Conservation (phyloP, 768 basidiomycete species). For the Nidularia sp. region DNA sequence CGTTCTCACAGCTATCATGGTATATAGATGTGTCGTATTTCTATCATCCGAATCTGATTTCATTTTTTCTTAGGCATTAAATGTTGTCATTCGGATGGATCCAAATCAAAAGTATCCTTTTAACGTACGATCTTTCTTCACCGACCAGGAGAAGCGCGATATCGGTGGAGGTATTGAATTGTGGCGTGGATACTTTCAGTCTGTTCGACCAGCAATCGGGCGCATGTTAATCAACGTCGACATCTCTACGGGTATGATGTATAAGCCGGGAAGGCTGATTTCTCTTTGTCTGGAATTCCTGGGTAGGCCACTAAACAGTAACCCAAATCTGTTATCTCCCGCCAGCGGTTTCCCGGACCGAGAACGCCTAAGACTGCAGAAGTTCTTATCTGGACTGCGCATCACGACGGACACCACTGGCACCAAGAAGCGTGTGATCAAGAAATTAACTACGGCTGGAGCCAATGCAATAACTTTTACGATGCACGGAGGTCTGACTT, state of each 20-base stretch:
- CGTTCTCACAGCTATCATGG: slow-evolving; percentile 60
- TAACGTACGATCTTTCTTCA: slow-evolving; percentile 75
- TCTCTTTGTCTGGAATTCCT: slow-evolving; percentile 56
- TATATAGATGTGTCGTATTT: slow-evolving; percentile 15
- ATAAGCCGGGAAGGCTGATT: slow-evolving; percentile 57
- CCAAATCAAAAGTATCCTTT: slow-evolving; percentile 66
- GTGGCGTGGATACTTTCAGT: slow-evolving; percentile 83
- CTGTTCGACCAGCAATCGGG: slow-evolving; percentile 63
- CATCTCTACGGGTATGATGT: slow-evolving; percentile 76
- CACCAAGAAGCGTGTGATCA: slow-evolving; percentile 43
- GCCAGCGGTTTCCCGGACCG: slow-evolving; percentile 40
- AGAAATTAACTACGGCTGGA: slow-evolving; percentile 45
- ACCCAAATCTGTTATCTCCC: slow-evolving; percentile 29
- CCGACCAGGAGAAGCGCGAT: slow-evolving; percentile 41
- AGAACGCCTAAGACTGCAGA: slow-evolving; percentile 35
- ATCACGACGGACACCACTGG: slow-evolving; percentile 22
- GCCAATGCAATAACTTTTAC: slow-evolving; percentile 47
- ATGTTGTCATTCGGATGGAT: slow-evolving; percentile 73
- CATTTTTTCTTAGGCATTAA: slow-evolving; percentile 48
- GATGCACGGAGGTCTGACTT: slow-evolving; percentile 36
- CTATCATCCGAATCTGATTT: not conserved
- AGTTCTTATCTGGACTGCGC: slow-evolving; percentile 31
- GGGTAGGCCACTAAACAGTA: slow-evolving; percentile 2
- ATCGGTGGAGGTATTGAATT: slow-evolving; percentile 64
- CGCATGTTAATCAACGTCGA: slow-evolving; percentile 72